Evolutionary conservation across 108 stramenopile genomes (phyloP).

Genomic region (Skeletonema grethae): DNA sequence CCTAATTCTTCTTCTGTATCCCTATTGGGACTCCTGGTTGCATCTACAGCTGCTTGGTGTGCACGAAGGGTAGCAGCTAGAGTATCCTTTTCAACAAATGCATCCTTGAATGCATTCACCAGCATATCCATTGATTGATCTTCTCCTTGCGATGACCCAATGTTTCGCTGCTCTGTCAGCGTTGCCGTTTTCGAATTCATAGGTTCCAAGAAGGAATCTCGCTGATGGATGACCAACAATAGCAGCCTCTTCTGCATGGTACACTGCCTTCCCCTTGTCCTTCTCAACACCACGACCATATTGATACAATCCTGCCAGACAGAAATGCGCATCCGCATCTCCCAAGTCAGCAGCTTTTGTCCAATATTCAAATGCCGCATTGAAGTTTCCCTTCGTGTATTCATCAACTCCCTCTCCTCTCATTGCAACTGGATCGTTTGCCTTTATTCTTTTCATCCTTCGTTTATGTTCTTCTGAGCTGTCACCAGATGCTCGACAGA

Average conservation of each 20-base stretch:
- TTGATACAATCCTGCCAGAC: too few relatives aligned
- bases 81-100: background rate
- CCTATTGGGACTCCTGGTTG: background rate
- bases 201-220: background rate
- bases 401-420: too few relatives aligned
- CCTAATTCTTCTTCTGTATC: background rate
- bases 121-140: background rate
- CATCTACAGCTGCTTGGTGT: slow-evolving; percentile 5
- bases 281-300: background rate
- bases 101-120: background rate
- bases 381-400: too few relatives aligned
- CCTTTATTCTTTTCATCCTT: too few relatives aligned
- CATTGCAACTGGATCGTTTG: too few relatives aligned
- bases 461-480: too few relatives aligned
- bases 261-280: background rate
- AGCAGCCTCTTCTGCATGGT: background rate
- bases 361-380: too few relatives aligned
- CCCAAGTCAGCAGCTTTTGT: too few relatives aligned
- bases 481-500: too few relatives aligned
- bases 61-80: background rate
- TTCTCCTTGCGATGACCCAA: background rate
- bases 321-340: too few relatives aligned
- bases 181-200: background rate
- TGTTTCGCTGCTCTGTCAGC: slow-evolving; percentile 2
- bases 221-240: slow-evolving; percentile 1